Percentiles rank a stretch among this genome's conserved stretches.
phyloP scores from a whole-genome alignment of 1,284 basidiomycete genomes.

The Ceratobasidium sp. region DNA sequence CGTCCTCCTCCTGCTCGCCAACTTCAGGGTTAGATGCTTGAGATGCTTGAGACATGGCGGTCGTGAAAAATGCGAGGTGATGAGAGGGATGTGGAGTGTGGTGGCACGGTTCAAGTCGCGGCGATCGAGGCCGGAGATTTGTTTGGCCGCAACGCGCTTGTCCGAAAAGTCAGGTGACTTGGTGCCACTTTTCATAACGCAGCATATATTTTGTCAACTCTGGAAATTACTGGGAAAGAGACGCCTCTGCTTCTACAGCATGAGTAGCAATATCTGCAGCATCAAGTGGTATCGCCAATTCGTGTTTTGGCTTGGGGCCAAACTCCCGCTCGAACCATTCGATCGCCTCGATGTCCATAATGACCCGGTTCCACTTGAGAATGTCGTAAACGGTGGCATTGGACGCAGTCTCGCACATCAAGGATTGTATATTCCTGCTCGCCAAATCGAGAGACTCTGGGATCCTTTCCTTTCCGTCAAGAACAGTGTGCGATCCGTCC shows the following conservation, averaged over 20 bases:
- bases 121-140: conserved; percentile 36
- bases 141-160: conserved; percentile 23
- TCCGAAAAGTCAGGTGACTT: conserved; percentile 34
- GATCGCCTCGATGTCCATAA: conserved; percentile 74
- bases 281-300: conserved; percentile 5
- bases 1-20: conserved; percentile 61
- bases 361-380: conserved; percentile 73
- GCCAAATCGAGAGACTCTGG: conserved; percentile 63
- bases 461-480: conserved; percentile 67
- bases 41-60: conserved; percentile 54
- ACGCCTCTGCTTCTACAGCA: neutral
- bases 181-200: conserved; percentile 17
- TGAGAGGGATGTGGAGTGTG: conserved; percentile 5
- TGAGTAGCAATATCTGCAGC: neutral
- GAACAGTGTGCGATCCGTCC: conserved; percentile 69
- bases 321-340: conserved; percentile 70
- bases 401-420: conserved; percentile 66
- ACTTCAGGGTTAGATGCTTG: conserved; percentile 53
- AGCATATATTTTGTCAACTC: conserved; percentile 10
- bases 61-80: neutral
- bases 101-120: conserved; percentile 27
- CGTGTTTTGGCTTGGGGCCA: conserved; percentile 43
- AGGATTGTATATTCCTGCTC: conserved; percentile 66
- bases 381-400: conserved; percentile 79
- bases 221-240: neutral